These are phyloP conservation scores for Ensete ventricosum DNA, from an alignment of 176 grass and related monocot genomes.

Conservation along the genomic window DNA sequence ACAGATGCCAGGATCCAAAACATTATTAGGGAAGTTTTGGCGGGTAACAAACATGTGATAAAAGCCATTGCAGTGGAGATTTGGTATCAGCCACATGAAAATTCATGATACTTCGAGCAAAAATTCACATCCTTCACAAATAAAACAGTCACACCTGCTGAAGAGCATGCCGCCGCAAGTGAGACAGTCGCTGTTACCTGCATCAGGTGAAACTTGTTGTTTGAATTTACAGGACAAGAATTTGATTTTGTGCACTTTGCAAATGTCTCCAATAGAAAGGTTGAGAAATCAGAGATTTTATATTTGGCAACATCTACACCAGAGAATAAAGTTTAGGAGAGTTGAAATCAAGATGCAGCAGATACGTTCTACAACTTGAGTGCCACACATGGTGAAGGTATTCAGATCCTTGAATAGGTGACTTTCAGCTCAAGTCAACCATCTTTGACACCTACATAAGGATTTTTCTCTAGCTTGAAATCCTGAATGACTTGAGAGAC, in stretches of 20 bases:
- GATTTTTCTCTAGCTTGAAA: no score
- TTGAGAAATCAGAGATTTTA: neutral
- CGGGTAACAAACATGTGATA: conserved; percentile 1
- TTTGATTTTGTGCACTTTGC: neutral
- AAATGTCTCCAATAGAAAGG: neutral
- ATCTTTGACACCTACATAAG: no score
- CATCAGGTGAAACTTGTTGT: neutral
- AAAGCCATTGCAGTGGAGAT: conserved; percentile 5
- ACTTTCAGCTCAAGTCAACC: no score
- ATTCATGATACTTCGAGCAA: conserved; percentile 6
- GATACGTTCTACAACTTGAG: neutral
- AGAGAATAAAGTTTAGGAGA: neutral
- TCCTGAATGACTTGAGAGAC: no score
- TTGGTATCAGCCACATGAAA: conserved; percentile 3
- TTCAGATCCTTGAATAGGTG: neutral
- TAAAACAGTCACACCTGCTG: conserved; percentile 10
- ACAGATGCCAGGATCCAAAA: conserved; percentile 15
- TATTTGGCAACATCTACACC: neutral
- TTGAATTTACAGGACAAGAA: neutral
- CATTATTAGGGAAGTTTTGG: conserved; percentile 1
- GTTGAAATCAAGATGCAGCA: neutral
- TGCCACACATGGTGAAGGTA: neutral
- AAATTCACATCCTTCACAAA: conserved; percentile 11
- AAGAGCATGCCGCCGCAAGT: conserved; percentile 7
- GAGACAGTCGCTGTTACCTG: conserved; percentile 14